A percentile compares a stretch with the other conserved stretches of the same genome.
These are phyloP conservation scores for Phialophora expanda DNA, from an alignment of 2,329 filamentous ascomycete species.

Conservation along the genomic window DNA sequence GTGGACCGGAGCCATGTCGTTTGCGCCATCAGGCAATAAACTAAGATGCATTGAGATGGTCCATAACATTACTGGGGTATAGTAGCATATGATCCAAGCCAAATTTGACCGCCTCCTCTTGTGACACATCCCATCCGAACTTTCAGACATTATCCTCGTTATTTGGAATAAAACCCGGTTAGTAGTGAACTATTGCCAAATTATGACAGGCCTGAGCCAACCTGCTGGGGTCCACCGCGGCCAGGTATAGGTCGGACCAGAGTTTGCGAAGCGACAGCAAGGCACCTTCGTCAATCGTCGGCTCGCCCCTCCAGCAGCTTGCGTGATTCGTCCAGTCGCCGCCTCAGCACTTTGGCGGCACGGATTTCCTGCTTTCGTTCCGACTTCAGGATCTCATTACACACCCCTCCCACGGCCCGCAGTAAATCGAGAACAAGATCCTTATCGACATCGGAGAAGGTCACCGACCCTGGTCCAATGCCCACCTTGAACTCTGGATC, in stretches of 20 bases:
- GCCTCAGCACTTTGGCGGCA: slow-evolving; percentile 67
- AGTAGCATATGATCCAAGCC: neutral
- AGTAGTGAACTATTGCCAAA: slow-evolving; percentile 13
- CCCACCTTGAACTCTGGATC: slow-evolving; percentile 37
- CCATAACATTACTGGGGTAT: slow-evolving; percentile 10
- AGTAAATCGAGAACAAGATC: slow-evolving; percentile 62
- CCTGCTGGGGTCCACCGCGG: neutral
- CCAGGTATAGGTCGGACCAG: neutral
- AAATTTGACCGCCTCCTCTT: neutral
- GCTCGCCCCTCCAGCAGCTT: slow-evolving; percentile 72
- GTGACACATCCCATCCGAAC: neutral
- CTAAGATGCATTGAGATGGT: neutral
- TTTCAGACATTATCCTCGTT: slow-evolving; percentile 11
- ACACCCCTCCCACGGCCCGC: slow-evolving; percentile 56
- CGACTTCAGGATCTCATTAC: slow-evolving; percentile 58
- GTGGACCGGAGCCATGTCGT: neutral
- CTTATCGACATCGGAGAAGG: slow-evolving; percentile 57
- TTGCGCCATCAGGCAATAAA: neutral
- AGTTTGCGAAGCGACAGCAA: neutral
- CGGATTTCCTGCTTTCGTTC: slow-evolving; percentile 65
- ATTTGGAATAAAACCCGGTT: slow-evolving; percentile 11
- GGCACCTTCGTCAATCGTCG: slow-evolving; percentile 46
- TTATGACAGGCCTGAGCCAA: slow-evolving; percentile 6
- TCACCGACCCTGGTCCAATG: slow-evolving; percentile 34
- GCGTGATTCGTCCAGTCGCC: slow-evolving; percentile 75